These are phyloP conservation scores for Debaryomyces subglobosus DNA, from an alignment of 1,139 yeast genomes.

Conservation along the genomic window DNA sequence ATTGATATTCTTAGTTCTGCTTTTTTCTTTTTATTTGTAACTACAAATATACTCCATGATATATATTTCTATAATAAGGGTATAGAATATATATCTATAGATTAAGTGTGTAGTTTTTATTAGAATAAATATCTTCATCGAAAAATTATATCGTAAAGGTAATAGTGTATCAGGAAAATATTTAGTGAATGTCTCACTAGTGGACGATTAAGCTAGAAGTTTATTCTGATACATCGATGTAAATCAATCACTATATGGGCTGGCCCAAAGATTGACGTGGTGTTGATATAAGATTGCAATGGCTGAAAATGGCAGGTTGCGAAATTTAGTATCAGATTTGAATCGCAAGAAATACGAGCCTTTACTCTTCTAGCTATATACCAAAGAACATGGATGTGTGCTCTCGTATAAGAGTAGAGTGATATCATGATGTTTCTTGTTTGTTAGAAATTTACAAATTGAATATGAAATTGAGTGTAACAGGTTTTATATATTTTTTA, in stretches of 20 bases:
- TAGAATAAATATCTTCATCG: background rate
- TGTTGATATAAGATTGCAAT: background rate
- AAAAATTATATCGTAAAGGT: background rate
- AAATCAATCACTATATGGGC: background rate
- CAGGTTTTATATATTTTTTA: background rate
- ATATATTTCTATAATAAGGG: conserved; percentile 5
- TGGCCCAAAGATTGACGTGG: background rate
- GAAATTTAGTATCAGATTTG: background rate
- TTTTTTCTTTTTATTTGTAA: background rate
- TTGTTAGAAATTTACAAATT: background rate
- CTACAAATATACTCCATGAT: background rate
- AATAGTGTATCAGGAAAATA: background rate
- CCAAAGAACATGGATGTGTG: background rate
- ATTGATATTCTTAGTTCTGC: background rate
- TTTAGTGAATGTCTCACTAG: background rate
- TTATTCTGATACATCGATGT: background rate
- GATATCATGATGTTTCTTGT: conserved; percentile 1
- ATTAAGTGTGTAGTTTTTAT: background rate
- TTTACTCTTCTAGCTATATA: background rate
- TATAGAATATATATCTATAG: conserved; percentile 2
- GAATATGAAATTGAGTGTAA: background rate
- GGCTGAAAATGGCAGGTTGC: conserved; percentile 5
- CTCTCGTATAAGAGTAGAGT: background rate
- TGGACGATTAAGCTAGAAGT: background rate
- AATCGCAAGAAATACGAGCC: background rate